Percentiles rank a stretch among this genome's conserved stretches.
phyloP scores from a whole-genome alignment of 2,329 filamentous ascomycete genomes.

The Cladorrhinum sp. region DNA sequence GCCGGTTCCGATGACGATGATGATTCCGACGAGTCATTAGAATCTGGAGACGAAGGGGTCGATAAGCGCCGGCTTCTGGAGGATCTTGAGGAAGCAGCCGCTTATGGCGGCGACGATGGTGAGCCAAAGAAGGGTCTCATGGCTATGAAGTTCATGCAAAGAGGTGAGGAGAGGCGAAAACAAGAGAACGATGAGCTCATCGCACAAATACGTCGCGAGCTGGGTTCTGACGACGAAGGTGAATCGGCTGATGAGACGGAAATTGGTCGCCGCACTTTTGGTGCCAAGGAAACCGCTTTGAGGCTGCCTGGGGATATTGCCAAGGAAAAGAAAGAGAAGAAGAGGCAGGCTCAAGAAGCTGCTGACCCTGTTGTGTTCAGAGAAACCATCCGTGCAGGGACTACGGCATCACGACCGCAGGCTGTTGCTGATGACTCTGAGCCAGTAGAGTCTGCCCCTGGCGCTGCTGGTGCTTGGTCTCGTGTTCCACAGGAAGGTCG shows the following conservation, averaged over 20 bases:
- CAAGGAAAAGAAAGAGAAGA: conserved; percentile 19
- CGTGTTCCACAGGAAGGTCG: conserved; percentile 34
- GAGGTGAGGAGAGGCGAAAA: conserved; percentile 74
- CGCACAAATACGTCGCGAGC: conserved; percentile 65
- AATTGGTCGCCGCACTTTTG: conserved; percentile 69
- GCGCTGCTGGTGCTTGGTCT: conserved; percentile 42
- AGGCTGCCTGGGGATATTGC: conserved; percentile 21
- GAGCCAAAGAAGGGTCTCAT: conserved; percentile 65
- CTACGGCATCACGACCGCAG: background rate
- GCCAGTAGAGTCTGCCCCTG: conserved; percentile 12
- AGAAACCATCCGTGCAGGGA: background rate
- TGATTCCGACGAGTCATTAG: conserved; percentile 51
- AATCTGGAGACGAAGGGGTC: conserved; percentile 54
- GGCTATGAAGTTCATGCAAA: conserved; percentile 92
- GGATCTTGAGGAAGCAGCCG: conserved; percentile 44
- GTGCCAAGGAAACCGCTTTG: conserved; percentile 40
- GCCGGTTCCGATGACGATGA: conserved; percentile 33
- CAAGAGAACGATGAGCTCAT: conserved; percentile 77
- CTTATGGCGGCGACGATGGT: conserved; percentile 47
- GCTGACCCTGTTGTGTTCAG: conserved; percentile 25
- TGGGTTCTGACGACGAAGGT: conserved; percentile 60
- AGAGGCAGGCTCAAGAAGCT: conserved; percentile 29
- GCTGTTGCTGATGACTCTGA: conserved; percentile 2
- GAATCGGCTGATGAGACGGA: conserved; percentile 53
- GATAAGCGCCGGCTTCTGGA: conserved; percentile 49